These are phyloP conservation scores for Ceratobasidium sp. DNA, from an alignment of 1,284 basidiomycete genomes.

Conservation along the genomic window DNA sequence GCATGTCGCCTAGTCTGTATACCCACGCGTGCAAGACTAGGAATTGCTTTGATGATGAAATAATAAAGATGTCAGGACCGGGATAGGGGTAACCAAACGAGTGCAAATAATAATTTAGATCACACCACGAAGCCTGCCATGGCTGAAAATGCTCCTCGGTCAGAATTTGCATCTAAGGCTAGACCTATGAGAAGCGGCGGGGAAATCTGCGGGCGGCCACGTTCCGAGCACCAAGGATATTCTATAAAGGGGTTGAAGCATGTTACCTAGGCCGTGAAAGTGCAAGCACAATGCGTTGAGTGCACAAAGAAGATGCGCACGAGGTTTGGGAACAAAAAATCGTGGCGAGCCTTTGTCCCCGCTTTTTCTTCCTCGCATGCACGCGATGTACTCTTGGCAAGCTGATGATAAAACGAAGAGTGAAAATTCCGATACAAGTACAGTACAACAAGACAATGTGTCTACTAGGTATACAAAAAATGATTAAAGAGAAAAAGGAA, in stretches of 20 bases:
- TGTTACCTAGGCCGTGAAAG: background rate
- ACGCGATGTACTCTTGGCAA: background rate
- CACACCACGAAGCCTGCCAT: background rate
- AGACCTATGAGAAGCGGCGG: background rate
- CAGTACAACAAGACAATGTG: constrained; percentile 23
- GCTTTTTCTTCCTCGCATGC: background rate
- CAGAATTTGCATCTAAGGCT: background rate
- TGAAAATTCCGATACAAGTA: constrained; percentile 20
- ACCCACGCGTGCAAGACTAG: too few species aligned
- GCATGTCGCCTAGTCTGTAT: background rate
- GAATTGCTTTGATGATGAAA: background rate
- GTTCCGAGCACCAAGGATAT: background rate
- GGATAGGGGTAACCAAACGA: too few species aligned
- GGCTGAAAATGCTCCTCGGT: background rate
- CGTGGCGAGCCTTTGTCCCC: background rate
- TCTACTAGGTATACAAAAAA: constrained; percentile 34
- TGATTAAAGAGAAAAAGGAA: background rate
- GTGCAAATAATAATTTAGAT: too few species aligned
- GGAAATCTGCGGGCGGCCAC: background rate
- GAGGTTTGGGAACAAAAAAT: background rate
- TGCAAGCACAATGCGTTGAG: background rate
- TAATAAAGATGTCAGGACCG: too few species aligned
- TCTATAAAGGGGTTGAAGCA: background rate
- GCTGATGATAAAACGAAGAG: constrained; percentile 7
- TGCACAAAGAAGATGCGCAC: background rate